Evolutionary conservation across 306 rosid genomes (phyloP).

Genomic region (Argentina anserina): DNA sequence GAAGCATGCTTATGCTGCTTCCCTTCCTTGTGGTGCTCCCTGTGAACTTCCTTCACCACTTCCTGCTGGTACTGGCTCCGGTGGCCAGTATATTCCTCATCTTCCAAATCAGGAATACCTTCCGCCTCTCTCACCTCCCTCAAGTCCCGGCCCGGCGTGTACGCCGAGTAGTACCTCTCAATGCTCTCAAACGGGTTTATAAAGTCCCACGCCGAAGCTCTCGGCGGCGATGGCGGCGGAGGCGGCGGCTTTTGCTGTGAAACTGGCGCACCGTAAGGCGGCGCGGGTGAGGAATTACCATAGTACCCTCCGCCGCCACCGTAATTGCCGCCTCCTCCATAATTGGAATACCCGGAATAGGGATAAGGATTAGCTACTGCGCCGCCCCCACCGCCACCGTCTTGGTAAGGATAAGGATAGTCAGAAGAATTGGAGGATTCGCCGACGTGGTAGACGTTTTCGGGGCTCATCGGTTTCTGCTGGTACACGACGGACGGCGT

Average conservation of each 20-base stretch:
- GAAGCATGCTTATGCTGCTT: slow-evolving; percentile 13
- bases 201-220: slow-evolving; percentile 69
- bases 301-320: slow-evolving; percentile 44
- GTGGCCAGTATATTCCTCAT: slow-evolving; percentile 35
- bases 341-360: slow-evolving; percentile 30
- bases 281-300: slow-evolving; percentile 28
- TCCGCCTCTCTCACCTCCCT: slow-evolving; percentile 85
- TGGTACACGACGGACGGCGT: slow-evolving; percentile 61
- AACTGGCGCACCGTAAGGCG: slow-evolving; percentile 26
- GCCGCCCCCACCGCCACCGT: no score
- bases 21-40: slow-evolving; percentile 45
- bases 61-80: slow-evolving; percentile 35
- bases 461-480: slow-evolving; percentile 47
- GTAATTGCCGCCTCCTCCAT: slow-evolving; percentile 42
- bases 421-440: slow-evolving; percentile 68
- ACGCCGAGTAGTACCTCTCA: slow-evolving; percentile 43
- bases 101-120: slow-evolving; percentile 97
- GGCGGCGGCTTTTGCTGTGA: slow-evolving; percentile 51
- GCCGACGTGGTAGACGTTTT: slow-evolving; percentile 48
- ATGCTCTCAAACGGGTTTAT: slow-evolving; percentile 56
- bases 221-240: slow-evolving; percentile 85
- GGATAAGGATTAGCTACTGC: slow-evolving; percentile 22
- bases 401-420: slow-evolving; percentile 14
- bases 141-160: slow-evolving; percentile 71
- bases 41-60: slow-evolving; percentile 80